A percentile compares a stretch with the other conserved stretches of the same genome.
phyloP scores from a whole-genome alignment of 2,329 filamentous ascomycete species.

The Dothistroma septosporum region DNA sequence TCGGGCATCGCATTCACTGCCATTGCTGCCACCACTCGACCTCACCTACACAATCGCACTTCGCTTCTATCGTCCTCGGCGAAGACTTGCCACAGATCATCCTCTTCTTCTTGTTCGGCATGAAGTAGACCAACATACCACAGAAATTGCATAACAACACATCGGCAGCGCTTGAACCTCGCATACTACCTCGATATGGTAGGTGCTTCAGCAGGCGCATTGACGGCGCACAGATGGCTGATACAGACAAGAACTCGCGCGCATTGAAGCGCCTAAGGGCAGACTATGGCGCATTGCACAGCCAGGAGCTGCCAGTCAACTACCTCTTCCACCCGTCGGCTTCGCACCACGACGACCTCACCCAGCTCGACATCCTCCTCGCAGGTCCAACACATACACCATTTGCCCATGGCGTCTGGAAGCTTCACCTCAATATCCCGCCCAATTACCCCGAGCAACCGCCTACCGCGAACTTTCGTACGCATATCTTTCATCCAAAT shows the following conservation, averaged over 20 bases:
- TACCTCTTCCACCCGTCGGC: slow-evolving; percentile 52
- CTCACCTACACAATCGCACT: background rate
- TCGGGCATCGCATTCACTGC: background rate
- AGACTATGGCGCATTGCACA: slow-evolving; percentile 57
- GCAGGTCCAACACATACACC: slow-evolving; percentile 58
- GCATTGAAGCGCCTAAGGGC: slow-evolving; percentile 56
- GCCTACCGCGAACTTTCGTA: slow-evolving; percentile 58
- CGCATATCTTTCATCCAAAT: slow-evolving; percentile 62
- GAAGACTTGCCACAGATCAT: background rate
- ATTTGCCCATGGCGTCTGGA: slow-evolving; percentile 57
- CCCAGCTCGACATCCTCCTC: slow-evolving; percentile 54
- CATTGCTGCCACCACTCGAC: background rate
- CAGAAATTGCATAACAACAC: slow-evolving; percentile 1
- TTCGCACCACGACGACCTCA: slow-evolving; percentile 50
- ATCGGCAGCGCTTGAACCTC: background rate
- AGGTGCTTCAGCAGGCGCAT: background rate
- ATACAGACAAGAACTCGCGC: slow-evolving; percentile 41
- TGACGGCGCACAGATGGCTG: background rate
- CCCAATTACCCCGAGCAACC: slow-evolving; percentile 51
- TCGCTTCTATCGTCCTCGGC: background rate
- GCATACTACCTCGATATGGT: slow-evolving; percentile 1
- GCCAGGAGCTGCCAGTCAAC: slow-evolving; percentile 55
- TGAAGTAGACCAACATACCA: slow-evolving; percentile 5
- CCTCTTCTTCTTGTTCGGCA: background rate
- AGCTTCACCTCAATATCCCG: slow-evolving; percentile 57